A percentile compares a stretch with the other conserved stretches of the same genome.
Conservation (phyloP, 2,329 filamentous ascomycete species). For the Diplocarpon rosae region DNA sequence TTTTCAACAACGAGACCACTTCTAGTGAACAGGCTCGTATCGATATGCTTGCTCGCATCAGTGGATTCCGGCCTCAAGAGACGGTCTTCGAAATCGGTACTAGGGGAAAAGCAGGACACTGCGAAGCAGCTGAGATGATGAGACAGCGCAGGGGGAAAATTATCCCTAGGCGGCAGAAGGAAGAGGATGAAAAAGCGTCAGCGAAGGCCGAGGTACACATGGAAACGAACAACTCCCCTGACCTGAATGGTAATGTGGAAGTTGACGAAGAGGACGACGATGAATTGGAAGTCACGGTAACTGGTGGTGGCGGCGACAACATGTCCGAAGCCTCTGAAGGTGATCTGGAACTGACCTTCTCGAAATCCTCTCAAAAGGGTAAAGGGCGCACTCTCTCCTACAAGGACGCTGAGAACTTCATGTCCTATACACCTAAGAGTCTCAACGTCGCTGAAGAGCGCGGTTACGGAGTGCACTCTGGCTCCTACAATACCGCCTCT, state of each 20-base stretch:
- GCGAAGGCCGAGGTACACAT: slow-evolving; percentile 27
- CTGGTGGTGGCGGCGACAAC: slow-evolving; percentile 30
- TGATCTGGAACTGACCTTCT: slow-evolving; percentile 61
- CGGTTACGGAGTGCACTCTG: slow-evolving; percentile 85
- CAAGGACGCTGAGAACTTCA: slow-evolving; percentile 85
- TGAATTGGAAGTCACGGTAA: slow-evolving; percentile 27
- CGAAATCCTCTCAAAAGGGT: slow-evolving; percentile 42
- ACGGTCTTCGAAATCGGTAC: slow-evolving; percentile 93
- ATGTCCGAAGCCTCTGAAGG: slow-evolving; percentile 49
- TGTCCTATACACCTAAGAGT: slow-evolving; percentile 83
- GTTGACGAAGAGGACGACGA: slow-evolving; percentile 30
- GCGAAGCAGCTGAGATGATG: slow-evolving; percentile 65
- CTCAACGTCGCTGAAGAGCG: slow-evolving; percentile 78
- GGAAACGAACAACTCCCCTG: slow-evolving; percentile 11
- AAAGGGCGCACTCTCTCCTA: slow-evolving; percentile 52
- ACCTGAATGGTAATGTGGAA: slow-evolving; percentile 12
- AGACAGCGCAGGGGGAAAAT: slow-evolving; percentile 60
- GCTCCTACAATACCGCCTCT: slow-evolving; percentile 41
- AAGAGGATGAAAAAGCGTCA: slow-evolving; percentile 32
- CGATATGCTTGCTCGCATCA: slow-evolving; percentile 80
- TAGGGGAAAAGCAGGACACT: slow-evolving; percentile 49
- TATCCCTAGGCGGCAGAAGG: slow-evolving; percentile 38
- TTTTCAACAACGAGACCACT: slow-evolving; percentile 64
- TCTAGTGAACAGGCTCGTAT: slow-evolving; percentile 61
- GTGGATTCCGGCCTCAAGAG: slow-evolving; percentile 78